Base-by-base conservation (phyloP, 1,139 yeast species). In the Taphrina flavorubra region DNA sequence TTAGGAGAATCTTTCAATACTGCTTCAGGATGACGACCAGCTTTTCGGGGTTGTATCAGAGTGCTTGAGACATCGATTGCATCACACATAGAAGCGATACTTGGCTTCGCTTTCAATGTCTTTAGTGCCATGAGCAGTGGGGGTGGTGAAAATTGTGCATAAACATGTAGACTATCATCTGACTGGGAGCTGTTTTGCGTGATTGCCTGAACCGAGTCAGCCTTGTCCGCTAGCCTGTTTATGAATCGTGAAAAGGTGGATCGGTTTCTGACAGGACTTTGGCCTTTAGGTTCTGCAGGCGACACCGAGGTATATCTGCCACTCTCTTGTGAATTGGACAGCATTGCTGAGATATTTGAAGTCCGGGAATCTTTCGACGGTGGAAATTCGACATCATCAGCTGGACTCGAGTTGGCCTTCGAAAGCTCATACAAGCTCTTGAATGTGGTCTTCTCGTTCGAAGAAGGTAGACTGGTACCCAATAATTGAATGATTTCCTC, bases 381-480 rank as follows among this genome's bases (percentile, higher is more conserved):
- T 42, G 62, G 62, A n/a, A 58, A 42, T 10, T 58, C 62, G 14
- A 58, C 31, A 0, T 25, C 46, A 16, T 18, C 37, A 18, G 11
- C 60, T 1, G 49, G 20, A 31, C 47, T 44, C 5, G 53, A 6
- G 18, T 42, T 46, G n/a, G 53, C 67, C 20, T 37, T 53, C 2
- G 67, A 53, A 11, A 55, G 55, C 18, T 63, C 67, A 36, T 63
- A 63, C 8, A 63, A 56, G 16, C 61, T 47, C 18, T 37, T 31
- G 39, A 63, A 63, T 39, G 36, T 63, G 13, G 25, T 47, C 36
- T 55, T 56, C 1, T 57, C 67, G 14, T 25, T 51, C 7, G 67
- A 57, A 11, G 61, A 55, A 10, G 67, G 67, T 25, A 63, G 11
- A 31, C 67, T 63, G 25, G 67, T 63, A 31, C 67, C 67, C 10